Base-by-base conservation (phyloP, 192 early-diverging fungal species). In the Mortierella alpina region DNA sequence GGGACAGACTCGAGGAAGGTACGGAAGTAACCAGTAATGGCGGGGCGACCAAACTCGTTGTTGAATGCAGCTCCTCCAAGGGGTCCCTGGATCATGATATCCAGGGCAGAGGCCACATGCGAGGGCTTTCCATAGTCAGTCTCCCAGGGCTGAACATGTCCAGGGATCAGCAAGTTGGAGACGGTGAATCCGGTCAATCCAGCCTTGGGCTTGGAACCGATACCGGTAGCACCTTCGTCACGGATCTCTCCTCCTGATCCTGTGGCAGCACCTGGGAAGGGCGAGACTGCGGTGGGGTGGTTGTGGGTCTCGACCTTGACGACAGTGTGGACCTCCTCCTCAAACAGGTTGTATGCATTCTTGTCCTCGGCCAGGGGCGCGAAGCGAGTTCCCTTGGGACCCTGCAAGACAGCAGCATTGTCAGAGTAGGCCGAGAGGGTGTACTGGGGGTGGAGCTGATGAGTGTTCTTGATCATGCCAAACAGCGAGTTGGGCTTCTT, bases 291-390 rank as follows among this genome's bases (percentile, higher is more conserved):
- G 17, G 97, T 99, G 47, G 98, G 98, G 82, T 99, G 98, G 83
- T 99, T 99, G 87, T 99, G 98, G 2, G 98, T 99, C 88, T 99
- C 98, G 18, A 99, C 98, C 87, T 99, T 98, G 68, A 91, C 92
- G 42, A 99, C 88, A 54, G 94, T 95, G 84, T 99, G 95, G 31
- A 98, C 91, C 45, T 86, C 76, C 72, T 96, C 95, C 42, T 85
- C 82, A 64, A 82, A 82, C 10, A 84, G 72, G 54, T 77, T 85
- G 83, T 96, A 96, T n/a, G 84, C 73, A 65, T 88, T 87, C 7
- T 85, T 60, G 17, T 78, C 84, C 65, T 39, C 69, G 55, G 44
- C 74, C 66, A 85, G 65, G 15, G 88, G 85, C 23, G 86, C 82
- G 72, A 92, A 92, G 6, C 92, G 86, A 20, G 84, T 75, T 9